Conservation (phyloP, 1,284 basidiomycete genomes). For the Ceratobasidium sp. region DNA sequence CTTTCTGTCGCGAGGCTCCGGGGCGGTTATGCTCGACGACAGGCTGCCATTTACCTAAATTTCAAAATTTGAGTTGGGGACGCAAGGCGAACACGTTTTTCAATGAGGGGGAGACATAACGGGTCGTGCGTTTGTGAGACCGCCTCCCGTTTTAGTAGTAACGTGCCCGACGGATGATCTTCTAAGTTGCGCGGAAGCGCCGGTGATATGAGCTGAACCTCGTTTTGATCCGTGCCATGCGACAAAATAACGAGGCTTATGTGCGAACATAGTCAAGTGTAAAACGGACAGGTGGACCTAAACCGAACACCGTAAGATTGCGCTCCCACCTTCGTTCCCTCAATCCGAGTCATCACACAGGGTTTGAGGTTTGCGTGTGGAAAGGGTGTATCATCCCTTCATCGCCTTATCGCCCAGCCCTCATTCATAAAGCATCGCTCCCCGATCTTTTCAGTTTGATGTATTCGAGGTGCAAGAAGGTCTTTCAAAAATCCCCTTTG, state of each 20-base stretch:
- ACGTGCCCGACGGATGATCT: background rate
- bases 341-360: background rate
- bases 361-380: conserved; percentile 13
- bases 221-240: background rate
- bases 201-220: background rate
- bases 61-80: background rate
- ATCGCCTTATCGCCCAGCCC: background rate
- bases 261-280: conserved; percentile 16
- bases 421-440: background rate
- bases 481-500: background rate
- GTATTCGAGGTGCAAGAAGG: background rate
- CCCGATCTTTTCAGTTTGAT: background rate
- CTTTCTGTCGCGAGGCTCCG: background rate
- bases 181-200: conserved; percentile 1
- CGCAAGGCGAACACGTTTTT: background rate
- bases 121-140: background rate
- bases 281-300: background rate
- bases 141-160: background rate
- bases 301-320: background rate
- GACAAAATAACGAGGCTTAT: background rate
- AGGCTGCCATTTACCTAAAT: background rate
- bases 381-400: background rate
- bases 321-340: background rate
- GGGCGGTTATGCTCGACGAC: background rate
- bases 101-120: background rate